Evolutionary conservation across 75 land plant genomes (phyloP), one percentile per base, ranked within the genome.

Genomic region (Selaginella moellendorffii): DNA sequence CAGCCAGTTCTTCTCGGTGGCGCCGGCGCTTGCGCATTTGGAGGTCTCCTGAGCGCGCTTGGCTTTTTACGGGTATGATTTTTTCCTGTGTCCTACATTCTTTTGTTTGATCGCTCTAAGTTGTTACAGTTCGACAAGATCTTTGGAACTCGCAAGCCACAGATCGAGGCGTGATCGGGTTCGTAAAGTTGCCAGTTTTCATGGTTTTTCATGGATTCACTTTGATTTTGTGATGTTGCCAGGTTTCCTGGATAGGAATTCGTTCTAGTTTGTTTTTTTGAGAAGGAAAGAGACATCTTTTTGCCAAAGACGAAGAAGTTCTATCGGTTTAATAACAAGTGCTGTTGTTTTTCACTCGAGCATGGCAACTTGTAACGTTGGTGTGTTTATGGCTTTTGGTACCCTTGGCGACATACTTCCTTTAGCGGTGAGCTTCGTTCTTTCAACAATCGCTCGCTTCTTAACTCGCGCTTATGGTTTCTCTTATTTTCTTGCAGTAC

Each of bases 371-470:
- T 5, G 14, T 14, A 36, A 14, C 46, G 14, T 36, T 36, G 46
- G 46, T 36, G 5, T 36, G 14, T 36, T 64, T n/a, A 64, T 64
- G 65, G 65, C 65, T 2, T 64, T 64, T 64, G 65, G 65, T 18
- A 64, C 65, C 2, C 36, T 29, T 29, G 65, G 65, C n/a, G 65
- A 64, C 30, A 51, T 64, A 1, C 21, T 29, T 17, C 65, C 65
- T 9, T n/a, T 64, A 20, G 65, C 65, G 65, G 65, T 64, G 19
- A 30, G 23, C 30, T 5, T 36, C 10, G 10, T 5, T 36, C 10
- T 14, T 5, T 14, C 5, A 5, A 36, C 46, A 36, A 5, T 5
- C 46, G 14, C 46, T 5, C 46, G 14, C 46, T 5, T 14, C 14
- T 5, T 36, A 36, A n/a, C n/a, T n/a, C n/a, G n/a, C n/a, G n/a